Conservation (phyloP, 129 eudicot genomes). For the Cynara cardunculus region DNA sequence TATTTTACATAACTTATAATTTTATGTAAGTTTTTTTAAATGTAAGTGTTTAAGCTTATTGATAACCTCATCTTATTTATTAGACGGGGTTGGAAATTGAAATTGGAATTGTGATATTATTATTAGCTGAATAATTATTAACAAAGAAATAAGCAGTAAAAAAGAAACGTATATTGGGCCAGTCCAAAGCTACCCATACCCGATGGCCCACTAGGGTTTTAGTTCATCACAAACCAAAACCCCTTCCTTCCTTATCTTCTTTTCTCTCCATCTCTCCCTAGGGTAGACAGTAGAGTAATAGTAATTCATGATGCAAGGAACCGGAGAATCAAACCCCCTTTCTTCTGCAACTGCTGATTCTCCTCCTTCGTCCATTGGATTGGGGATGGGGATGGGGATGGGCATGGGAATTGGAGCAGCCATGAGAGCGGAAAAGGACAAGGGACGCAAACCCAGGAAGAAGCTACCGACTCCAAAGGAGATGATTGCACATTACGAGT, state of each 20-base stretch:
- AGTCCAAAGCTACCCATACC: too few species aligned
- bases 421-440: not conserved
- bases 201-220: not conserved
- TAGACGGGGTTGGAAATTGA: too few species aligned
- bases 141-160: too few species aligned
- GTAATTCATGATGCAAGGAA: not conserved
- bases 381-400: not conserved
- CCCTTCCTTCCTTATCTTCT: not conserved
- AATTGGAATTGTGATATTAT: too few species aligned
- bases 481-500: constrained; percentile 56
- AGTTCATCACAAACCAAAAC: not conserved
- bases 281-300: too few species aligned
- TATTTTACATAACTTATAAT: too few species aligned
- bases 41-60: too few species aligned
- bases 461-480: constrained; percentile 37
- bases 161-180: not conserved
- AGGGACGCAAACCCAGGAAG: not conserved
- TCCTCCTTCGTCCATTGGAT: not conserved
- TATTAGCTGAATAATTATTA: too few species aligned
- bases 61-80: too few species aligned
- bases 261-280: too few species aligned
- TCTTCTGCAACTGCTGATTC: not conserved
- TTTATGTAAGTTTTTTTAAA: too few species aligned
- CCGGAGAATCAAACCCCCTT: not conserved
- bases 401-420: not conserved